phyloP scores from a whole-genome alignment of 345 rosid species.

The Lepidium africanum region DNA sequence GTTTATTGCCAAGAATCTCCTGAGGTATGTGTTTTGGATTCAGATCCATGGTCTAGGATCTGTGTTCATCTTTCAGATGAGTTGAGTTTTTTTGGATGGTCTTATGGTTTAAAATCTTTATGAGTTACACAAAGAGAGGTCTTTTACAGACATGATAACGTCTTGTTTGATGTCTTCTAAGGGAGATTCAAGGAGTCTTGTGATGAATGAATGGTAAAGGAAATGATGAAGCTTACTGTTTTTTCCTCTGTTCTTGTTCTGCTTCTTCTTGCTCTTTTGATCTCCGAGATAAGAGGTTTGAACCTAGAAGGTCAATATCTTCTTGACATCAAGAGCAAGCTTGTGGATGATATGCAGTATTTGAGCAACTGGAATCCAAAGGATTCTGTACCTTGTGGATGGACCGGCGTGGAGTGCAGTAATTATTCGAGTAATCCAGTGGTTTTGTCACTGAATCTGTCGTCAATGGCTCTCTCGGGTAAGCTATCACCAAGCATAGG shows the following conservation, averaged over 20 bases:
- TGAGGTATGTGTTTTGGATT: conserved; percentile 5
- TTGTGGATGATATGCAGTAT: conserved; percentile 39
- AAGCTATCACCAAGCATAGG: conserved; percentile 67
- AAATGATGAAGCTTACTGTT: conserved; percentile 12
- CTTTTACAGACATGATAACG: not conserved
- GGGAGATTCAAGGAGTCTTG: conserved; percentile 4
- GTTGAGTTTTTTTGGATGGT: not conserved
- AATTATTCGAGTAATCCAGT: conserved; percentile 29
- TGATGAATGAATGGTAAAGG: conserved; percentile 37
- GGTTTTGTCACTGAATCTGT: conserved; percentile 51
- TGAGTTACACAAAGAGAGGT: not conserved
- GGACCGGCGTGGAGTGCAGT: conserved; percentile 71
- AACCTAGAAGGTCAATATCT: conserved; percentile 65
- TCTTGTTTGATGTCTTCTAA: conserved; percentile 3
- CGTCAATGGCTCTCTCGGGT: conserved; percentile 60
- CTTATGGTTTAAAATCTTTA: not conserved
- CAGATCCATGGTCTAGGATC: conserved; percentile 2
- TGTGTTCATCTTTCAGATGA: not conserved
- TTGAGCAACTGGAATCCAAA: conserved; percentile 54
- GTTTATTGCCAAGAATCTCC: conserved; percentile 1
- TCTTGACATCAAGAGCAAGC: conserved; percentile 45
- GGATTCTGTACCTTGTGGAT: conserved; percentile 72
- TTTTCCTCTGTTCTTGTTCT: conserved; percentile 11
- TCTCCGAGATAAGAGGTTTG: conserved; percentile 42
- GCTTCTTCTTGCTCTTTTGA: conserved; percentile 12